Percentiles rank a stretch among this genome's conserved stretches.
Conservation (phyloP, 2,329 filamentous ascomycete genomes). For the Laburnicola sp. region DNA sequence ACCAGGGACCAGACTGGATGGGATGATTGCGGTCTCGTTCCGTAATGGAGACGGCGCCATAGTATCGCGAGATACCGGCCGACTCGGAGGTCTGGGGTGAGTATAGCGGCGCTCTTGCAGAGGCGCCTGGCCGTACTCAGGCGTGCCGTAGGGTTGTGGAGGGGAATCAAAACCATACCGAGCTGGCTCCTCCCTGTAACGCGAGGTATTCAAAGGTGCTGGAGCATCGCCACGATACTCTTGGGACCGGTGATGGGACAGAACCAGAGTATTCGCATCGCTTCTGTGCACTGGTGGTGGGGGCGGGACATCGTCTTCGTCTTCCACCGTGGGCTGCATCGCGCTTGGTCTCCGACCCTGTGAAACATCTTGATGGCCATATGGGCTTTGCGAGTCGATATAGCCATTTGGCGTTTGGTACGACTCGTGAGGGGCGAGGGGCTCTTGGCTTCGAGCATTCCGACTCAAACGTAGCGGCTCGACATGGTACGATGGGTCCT, state of each 20-base stretch:
- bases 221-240: slow-evolving; percentile 35
- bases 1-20: slow-evolving; percentile 39
- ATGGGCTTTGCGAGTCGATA: slow-evolving; percentile 23
- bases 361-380: slow-evolving; percentile 52
- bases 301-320: slow-evolving; percentile 60
- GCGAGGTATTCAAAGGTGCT: slow-evolving; percentile 37
- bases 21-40: slow-evolving; percentile 33
- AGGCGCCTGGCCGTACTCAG: slow-evolving; percentile 28
- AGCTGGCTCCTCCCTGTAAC: slow-evolving; percentile 33
- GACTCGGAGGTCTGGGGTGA: slow-evolving; percentile 29
- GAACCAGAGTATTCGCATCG: slow-evolving; percentile 35
- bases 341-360: slow-evolving; percentile 50
- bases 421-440: slow-evolving; percentile 32
- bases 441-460: slow-evolving; percentile 27
- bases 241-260: slow-evolving; percentile 28
- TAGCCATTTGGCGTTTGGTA: slow-evolving; percentile 42
- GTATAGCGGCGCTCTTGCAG: slow-evolving; percentile 40
- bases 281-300: slow-evolving; percentile 46
- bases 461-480: slow-evolving; percentile 39
- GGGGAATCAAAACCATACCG: slow-evolving; percentile 29
- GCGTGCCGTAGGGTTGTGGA: slow-evolving; percentile 29
- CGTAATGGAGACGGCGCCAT: slow-evolving; percentile 40
- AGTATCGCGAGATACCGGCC: slow-evolving; percentile 39
- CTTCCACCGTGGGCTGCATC: slow-evolving; percentile 67
- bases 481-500: slow-evolving; percentile 40